Base-by-base conservation (phyloP, 2,329 filamentous ascomycete genomes). In the Leptographium procerum region DNA sequence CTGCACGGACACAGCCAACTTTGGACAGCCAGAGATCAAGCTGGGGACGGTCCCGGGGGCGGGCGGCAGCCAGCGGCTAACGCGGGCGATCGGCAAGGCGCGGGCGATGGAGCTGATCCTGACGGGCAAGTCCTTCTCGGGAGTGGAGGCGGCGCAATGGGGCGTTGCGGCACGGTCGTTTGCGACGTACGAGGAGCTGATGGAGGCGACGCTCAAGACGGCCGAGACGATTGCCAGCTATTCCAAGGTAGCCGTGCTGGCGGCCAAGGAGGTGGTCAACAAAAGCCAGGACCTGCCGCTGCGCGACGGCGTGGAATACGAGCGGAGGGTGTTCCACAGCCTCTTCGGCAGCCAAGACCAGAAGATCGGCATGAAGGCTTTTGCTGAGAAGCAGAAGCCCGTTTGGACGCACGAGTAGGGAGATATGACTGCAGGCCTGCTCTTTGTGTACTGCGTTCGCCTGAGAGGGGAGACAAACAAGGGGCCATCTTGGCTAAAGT, bases 11-110 rank as follows among this genome's bases (percentile, higher is more conserved):
- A 83, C 74, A 19, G 92, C 94, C 64, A 95, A 89, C 66, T 96
- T 99, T 69, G 94, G 94, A 14, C 94, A 97, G 75, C 94, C 94
- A 1, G 94, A 99, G 77, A 90, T 99, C 76, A 96, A 95, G 75
- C 80, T 99, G 3, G 94, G 94, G 29, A 88, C 88, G 2, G 89
- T 97, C 58, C 94, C 94, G 1, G 94, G 94, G 4, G 94, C 89
- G 0, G 94, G 94, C 31, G 94, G 94, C 8, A 91, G 86, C 62
- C 94, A 99, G 78, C 80, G 94, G 10, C 76, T 99, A 52, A 95
- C 91, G 7, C 81, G 84, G 28, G 91, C 87, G 16, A 79, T 94
- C 59, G 89, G 89, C 56, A 94, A 95, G 80, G 84, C 84, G 64
- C 86, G 84, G 70, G 89, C 91, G 16, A 96, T 96, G 91, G 91